Evolutionary conservation across 163 green algal species (phyloP).

Genomic region (Coccomyxa subellipsoidea): DNA sequence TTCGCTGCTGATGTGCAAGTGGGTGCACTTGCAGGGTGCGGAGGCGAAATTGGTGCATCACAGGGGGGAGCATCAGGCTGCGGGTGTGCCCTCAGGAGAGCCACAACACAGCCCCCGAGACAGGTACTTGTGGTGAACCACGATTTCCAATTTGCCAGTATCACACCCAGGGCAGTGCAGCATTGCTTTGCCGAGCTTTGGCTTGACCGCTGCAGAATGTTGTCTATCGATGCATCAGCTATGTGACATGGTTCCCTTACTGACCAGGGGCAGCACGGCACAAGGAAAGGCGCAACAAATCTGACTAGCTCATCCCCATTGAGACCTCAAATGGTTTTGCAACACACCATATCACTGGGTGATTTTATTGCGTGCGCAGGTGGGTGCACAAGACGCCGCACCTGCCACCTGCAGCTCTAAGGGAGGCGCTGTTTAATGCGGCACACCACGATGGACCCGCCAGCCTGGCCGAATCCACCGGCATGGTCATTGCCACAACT

Average conservation of each 20-base stretch:
- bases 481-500: neutral
- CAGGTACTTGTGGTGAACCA: too few relatives aligned
- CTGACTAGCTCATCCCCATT: neutral
- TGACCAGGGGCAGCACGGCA: neutral
- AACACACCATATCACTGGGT: neutral
- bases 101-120: neutral
- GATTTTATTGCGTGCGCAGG: neutral
- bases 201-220: too few relatives aligned
- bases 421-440: neutral
- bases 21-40: too few relatives aligned
- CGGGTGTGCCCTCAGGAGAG: neutral
- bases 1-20: too few relatives aligned
- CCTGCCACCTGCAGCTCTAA: neutral
- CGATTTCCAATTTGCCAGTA: too few relatives aligned
- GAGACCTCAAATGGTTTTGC: neutral
- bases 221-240: too few relatives aligned
- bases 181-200: too few relatives aligned
- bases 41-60: neutral
- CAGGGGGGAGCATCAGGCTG: neutral
- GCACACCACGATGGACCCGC: neutral
- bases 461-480: neutral
- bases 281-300: neutral
- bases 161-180: too few relatives aligned
- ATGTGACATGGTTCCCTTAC: neutral
- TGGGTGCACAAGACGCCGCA: conserved; percentile 1